Conservation (phyloP, 2,329 filamentous ascomycete genomes). For the Conoideocrella luteorostrata region DNA sequence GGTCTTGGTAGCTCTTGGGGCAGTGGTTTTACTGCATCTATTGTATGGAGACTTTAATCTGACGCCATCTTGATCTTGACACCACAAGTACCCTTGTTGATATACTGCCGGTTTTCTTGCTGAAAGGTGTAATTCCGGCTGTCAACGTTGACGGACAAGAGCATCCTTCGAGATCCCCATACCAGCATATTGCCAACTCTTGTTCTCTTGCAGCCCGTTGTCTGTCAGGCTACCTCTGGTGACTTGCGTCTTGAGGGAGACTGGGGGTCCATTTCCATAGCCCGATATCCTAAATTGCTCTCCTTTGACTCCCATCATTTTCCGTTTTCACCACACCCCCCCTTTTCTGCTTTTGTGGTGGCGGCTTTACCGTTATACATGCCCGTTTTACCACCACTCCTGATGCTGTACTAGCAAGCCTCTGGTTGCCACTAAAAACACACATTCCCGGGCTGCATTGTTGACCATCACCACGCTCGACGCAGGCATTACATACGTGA, state of each 20-base stretch:
- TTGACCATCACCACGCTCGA: slow-evolving; percentile 7
- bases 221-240: not conserved
- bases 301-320: not conserved
- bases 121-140: not conserved
- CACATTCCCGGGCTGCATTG: slow-evolving; percentile 2
- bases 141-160: not conserved
- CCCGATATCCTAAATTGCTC: slow-evolving; percentile 2
- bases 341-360: slow-evolving; percentile 9
- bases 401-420: slow-evolving; percentile 5
- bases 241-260: slow-evolving; percentile 1
- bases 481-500: slow-evolving; percentile 9
- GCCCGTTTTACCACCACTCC: slow-evolving; percentile 1
- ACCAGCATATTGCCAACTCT: not conserved
- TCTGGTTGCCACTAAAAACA: slow-evolving; percentile 1
- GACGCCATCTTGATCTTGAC: slow-evolving; percentile 5
- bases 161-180: not conserved
- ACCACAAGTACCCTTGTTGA: slow-evolving; percentile 1
- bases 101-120: not conserved
- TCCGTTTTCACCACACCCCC: not conserved
- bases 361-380: slow-evolving; percentile 6
- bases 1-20: not conserved
- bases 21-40: slow-evolving; percentile 1
- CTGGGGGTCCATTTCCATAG: slow-evolving; percentile 1
- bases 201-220: not conserved
- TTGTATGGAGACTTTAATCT: slow-evolving; percentile 1